Percentiles rank a stretch among this genome's conserved stretches.
phyloP scores from a whole-genome alignment of 768 basidiomycete species.

The Tricholoma flavovirens region DNA sequence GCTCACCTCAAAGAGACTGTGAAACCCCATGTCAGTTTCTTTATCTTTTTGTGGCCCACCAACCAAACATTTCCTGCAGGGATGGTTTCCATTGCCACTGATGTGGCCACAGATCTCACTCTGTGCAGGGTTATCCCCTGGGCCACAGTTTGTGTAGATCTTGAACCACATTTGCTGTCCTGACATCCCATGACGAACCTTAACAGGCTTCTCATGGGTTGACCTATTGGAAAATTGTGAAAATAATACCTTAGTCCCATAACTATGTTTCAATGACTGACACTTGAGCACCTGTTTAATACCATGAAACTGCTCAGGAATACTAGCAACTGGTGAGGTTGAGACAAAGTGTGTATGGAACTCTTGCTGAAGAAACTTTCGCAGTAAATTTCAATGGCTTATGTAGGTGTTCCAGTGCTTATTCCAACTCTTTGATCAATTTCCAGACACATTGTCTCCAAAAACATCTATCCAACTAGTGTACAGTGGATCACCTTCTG shows the following conservation, averaged over 20 bases:
- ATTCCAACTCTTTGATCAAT: not conserved
- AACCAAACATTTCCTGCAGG: conserved; percentile 34
- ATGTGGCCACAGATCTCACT: conserved; percentile 34
- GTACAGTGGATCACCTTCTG: no score
- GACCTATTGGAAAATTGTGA: conserved; percentile 13
- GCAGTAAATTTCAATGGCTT: conserved; percentile 30
- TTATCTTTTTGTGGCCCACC: conserved; percentile 31
- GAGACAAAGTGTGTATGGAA: conserved; percentile 33
- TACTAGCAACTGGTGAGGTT: conserved; percentile 30
- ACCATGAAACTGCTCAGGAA: conserved; percentile 33
- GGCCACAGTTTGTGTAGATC: conserved; percentile 22
- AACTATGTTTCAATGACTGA: not conserved
- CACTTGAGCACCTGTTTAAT: conserved; percentile 29
- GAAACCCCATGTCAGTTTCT: conserved; percentile 27
- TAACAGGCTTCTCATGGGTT: conserved; percentile 27
- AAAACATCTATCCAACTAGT: no score
- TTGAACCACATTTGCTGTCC: conserved; percentile 20
- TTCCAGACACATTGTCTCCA: not conserved
- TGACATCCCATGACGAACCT: conserved; percentile 22
- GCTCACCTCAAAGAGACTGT: conserved; percentile 26
- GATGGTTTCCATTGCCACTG: conserved; percentile 32
- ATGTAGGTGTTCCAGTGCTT: conserved; percentile 40
- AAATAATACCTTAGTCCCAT: not conserved
- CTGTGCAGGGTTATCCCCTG: conserved; percentile 36
- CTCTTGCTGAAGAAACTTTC: conserved; percentile 29